Percentiles rank a stretch among this genome's conserved stretches.
phyloP scores from a whole-genome alignment of 2,329 filamentous ascomycete species.

The Grosmannia clavigera region DNA sequence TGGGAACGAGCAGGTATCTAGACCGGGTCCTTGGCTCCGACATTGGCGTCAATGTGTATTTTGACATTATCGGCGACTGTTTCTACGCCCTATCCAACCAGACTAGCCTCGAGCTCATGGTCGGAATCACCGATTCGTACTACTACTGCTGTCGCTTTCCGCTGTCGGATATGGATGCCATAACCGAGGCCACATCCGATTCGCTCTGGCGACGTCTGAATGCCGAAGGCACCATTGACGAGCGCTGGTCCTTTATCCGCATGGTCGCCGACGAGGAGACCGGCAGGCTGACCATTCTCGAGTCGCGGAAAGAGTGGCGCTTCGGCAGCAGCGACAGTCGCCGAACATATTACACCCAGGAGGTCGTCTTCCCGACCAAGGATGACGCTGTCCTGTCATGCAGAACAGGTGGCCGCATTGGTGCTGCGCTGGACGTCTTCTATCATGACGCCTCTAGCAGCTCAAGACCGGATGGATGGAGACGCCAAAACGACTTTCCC shows the following conservation, averaged over 20 bases:
- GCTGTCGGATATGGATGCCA: constrained; percentile 26
- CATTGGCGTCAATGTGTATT: constrained; percentile 55
- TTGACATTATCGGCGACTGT: constrained; percentile 52
- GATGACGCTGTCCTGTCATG: neutral
- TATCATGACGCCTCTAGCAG: neutral
- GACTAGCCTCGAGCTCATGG: constrained; percentile 41
- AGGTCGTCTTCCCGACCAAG: constrained; percentile 27
- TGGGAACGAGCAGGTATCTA: constrained; percentile 35
- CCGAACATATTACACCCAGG: constrained; percentile 53
- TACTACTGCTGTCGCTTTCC: constrained; percentile 57
- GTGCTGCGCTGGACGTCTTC: too few relatives aligned
- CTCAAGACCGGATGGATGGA: neutral
- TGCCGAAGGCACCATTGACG: constrained; percentile 58
- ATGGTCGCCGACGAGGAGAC: constrained; percentile 48
- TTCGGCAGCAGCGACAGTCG: constrained; percentile 35
- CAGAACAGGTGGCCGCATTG: neutral
- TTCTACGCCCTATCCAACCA: constrained; percentile 62
- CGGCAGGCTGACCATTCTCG: constrained; percentile 47
- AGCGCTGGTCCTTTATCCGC: constrained; percentile 58
- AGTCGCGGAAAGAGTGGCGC: constrained; percentile 58
- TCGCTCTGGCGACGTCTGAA: constrained; percentile 55
- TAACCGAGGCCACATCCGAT: constrained; percentile 30
- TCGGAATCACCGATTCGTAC: constrained; percentile 54
- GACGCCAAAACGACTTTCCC: neutral
- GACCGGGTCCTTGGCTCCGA: constrained; percentile 50